A percentile compares a stretch with the other conserved stretches of the same genome.
phyloP scores from a whole-genome alignment of 306 rosid genomes.

The Malus domestica region ASM211411v1 NC_041803.1:13044501-13045000 shows the following conservation, averaged over 20 bases:
- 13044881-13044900: not conserved
- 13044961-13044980: constrained; percentile 67
- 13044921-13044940: constrained; percentile 3
- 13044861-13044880: constrained; percentile 7
- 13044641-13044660: not conserved
- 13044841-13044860: not conserved
- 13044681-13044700: constrained; percentile 10
- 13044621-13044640: not conserved
- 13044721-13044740: constrained; percentile 53
- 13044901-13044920: not conserved
- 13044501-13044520: fast-evolving
- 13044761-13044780: constrained; percentile 34
- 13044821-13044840: not conserved
- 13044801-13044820: not conserved
- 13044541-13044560: no score
- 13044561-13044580: no score
- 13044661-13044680: constrained; percentile 8
- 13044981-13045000: constrained; percentile 50
- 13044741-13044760: constrained; percentile 36
- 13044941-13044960: constrained; percentile 5
- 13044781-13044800: not conserved
- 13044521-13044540: fast-evolving
- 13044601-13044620: not conserved
- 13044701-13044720: constrained; percentile 32
- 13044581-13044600: not conserved